These are phyloP conservation scores for Sarocladium oryzae DNA, from an alignment of 2,329 filamentous ascomycete genomes.

Conservation along the genomic window DNA sequence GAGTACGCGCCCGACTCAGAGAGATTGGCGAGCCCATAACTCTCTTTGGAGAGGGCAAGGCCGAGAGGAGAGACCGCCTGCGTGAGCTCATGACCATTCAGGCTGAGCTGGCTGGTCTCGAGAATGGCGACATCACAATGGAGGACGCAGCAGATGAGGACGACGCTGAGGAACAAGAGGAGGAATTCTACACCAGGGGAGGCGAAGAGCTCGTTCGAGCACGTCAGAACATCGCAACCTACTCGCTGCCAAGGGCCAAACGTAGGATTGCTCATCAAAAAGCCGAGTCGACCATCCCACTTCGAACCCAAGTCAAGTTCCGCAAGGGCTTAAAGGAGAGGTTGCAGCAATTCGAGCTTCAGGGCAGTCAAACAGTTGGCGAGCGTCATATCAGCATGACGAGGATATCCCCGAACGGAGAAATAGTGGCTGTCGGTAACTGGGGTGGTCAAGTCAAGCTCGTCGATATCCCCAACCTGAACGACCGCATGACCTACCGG, in stretches of 20 bases:
- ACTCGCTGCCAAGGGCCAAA: slow-evolving; percentile 77
- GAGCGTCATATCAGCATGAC: slow-evolving; percentile 89
- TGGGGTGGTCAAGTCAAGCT: slow-evolving; percentile 89
- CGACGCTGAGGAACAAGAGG: slow-evolving; percentile 67
- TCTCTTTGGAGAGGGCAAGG: slow-evolving; percentile 83
- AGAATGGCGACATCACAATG: slow-evolving; percentile 55
- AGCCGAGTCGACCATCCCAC: slow-evolving; percentile 71
- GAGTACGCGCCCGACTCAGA: slow-evolving; percentile 73
- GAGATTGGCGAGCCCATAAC: slow-evolving; percentile 91
- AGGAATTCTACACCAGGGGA: slow-evolving; percentile 93
- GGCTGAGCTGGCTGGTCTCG: slow-evolving; percentile 52
- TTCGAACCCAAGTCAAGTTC: slow-evolving; percentile 88
- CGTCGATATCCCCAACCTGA: slow-evolving; percentile 74
- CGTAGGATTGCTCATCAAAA: slow-evolving; percentile 71
- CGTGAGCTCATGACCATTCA: slow-evolving; percentile 73
- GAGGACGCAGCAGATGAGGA: slow-evolving; percentile 52
- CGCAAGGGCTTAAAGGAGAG: slow-evolving; percentile 82
- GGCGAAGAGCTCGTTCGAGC: slow-evolving; percentile 67
- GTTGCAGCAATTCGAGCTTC: slow-evolving; percentile 77
- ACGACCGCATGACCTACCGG: slow-evolving; percentile 67
- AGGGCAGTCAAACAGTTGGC: slow-evolving; percentile 87
- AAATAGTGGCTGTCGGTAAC: slow-evolving; percentile 81
- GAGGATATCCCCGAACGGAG: slow-evolving; percentile 78
- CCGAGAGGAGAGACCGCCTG: slow-evolving; percentile 79
- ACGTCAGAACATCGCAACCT: slow-evolving; percentile 72